Percentiles rank a stretch among this genome's conserved stretches.
Conservation (phyloP, 441 rosid species). For the Oxalis stricta region DNA sequence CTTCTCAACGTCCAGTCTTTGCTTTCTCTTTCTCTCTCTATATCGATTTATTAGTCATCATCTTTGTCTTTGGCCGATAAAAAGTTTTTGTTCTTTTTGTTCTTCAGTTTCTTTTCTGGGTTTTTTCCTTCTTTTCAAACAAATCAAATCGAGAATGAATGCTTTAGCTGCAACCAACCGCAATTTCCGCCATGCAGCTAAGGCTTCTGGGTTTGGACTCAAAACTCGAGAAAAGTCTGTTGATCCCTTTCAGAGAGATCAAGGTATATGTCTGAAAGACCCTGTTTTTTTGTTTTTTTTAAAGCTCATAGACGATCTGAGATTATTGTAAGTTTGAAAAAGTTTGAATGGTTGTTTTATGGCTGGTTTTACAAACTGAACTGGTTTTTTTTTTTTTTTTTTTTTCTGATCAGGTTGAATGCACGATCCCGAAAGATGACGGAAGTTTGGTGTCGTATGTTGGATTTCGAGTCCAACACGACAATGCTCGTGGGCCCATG, state of each 20-base stretch:
- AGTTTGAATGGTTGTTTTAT: too few relatives aligned
- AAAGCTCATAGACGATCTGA: too few relatives aligned
- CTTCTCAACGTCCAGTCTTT: not conserved
- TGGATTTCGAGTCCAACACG: slow-evolving; percentile 82
- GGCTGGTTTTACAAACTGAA: slow-evolving; percentile 5
- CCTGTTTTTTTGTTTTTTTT: not conserved
- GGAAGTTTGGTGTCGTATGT: slow-evolving; percentile 62
- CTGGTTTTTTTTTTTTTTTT: not conserved
- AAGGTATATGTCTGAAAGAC: slow-evolving; percentile 28
- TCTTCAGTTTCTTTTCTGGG: not conserved
- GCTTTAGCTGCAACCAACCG: slow-evolving; percentile 92
- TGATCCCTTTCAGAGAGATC: slow-evolving; percentile 90
- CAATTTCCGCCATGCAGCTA: slow-evolving; percentile 73
- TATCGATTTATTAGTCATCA: too few relatives aligned
- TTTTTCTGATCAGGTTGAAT: slow-evolving; percentile 47
- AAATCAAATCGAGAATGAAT: slow-evolving; percentile 35
- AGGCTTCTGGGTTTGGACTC: slow-evolving; percentile 85
- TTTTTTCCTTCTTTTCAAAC: not conserved
- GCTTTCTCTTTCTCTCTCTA: not conserved
- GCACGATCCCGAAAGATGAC: slow-evolving; percentile 76
- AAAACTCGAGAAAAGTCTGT: slow-evolving; percentile 65
- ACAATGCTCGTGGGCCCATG: slow-evolving; percentile 87
- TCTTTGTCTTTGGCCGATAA: not conserved
- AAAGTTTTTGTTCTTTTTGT: too few relatives aligned
- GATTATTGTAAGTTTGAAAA: too few relatives aligned